Evolutionary conservation across 148 eudicot genomes (phyloP), one percentile per base, ranked within the genome.

Genomic region (Persicaria tinctoria): DNA sequence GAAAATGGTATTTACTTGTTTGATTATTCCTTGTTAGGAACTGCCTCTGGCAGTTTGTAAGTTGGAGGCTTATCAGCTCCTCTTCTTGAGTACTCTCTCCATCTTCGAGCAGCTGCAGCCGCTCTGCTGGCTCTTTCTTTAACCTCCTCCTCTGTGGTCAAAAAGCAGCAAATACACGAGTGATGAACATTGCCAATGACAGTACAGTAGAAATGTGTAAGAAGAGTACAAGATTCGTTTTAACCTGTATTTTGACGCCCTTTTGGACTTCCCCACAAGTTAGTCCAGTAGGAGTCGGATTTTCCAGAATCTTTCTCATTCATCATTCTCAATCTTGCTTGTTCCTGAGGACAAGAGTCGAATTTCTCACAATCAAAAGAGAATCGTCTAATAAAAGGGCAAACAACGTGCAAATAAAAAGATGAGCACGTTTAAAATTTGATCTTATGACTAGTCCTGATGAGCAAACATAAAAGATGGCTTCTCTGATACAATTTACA

Each of bases 91-190:
- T 92, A 94, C 77, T 94, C 98, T 51, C 98, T 83, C 98, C 98
- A 94, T 80, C 92, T 86, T 56, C 98, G 88, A 80, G 98, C 92
- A 20, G 97, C 98, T 71, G 97, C 96, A 23, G 98, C 98, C 38
- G 98, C 97, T 80, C 97, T 75, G 49, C 72, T 82, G 5, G 88
- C 84, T 84, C 98, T 85, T 82, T 90, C 97, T 76, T 87, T 86
- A 51, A 81, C 89, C 75, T 90, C 89, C 77, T 94, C 96, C 79
- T 94, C 98, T 92, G 97, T 41, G 5, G 2, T 14, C 69, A 53
- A 82, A 64, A 17, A 70, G 38, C 53, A 59, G 10, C 41, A 20
- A 68, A 17, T 14, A 5, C n/a, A 56, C 8, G 6, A 23, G 66
- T 73, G 71, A 46, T 46, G 17, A 69, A 45, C 46, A 62, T 41